A percentile compares a stretch with the other conserved stretches of the same genome.
These are phyloP conservation scores for Alternaria sp. DNA, from an alignment of 2,329 filamentous ascomycete species.

Conservation along the genomic window DNA sequence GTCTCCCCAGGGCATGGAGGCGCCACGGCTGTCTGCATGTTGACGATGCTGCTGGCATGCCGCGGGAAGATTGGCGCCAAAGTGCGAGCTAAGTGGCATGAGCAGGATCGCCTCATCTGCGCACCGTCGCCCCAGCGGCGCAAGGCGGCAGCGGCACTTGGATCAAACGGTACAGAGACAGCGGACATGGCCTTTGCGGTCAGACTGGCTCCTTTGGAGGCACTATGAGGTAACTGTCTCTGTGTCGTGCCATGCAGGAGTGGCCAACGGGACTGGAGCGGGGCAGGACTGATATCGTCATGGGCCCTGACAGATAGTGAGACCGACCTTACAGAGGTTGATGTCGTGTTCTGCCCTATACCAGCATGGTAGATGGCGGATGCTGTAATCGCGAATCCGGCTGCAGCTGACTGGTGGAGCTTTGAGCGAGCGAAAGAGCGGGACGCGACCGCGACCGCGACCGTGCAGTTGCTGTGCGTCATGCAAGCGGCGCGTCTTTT, in stretches of 20 bases:
- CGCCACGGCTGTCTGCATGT: conserved; percentile 13
- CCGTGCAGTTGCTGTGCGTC: conserved; percentile 30
- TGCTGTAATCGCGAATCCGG: conserved; percentile 16
- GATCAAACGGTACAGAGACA: not conserved
- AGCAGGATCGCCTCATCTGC: conserved; percentile 8
- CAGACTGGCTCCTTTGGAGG: not conserved
- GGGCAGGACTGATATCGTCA: conserved; percentile 19
- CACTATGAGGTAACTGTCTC: conserved; percentile 1
- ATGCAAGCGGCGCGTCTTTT: conserved; percentile 17
- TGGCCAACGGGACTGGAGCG: conserved; percentile 4
- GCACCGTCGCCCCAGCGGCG: conserved; percentile 1
- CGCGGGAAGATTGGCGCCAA: conserved; percentile 16
- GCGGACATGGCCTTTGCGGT: not conserved
- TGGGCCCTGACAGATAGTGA: conserved; percentile 10
- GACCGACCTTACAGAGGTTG: conserved; percentile 16
- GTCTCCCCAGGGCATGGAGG: conserved; percentile 13
- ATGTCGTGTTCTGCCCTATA: conserved; percentile 23
- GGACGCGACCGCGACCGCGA: conserved; percentile 13
- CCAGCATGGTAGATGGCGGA: conserved; percentile 15
- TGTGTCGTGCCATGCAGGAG: conserved; percentile 5
- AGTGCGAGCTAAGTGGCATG: conserved; percentile 9
- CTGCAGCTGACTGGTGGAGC: conserved; percentile 24
- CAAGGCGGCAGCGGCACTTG: conserved; percentile 6
- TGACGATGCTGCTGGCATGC: conserved; percentile 12
- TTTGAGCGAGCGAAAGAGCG: conserved; percentile 6